Evolutionary conservation across 2,329 filamentous ascomycete genomes (phyloP), one percentile per base, ranked within the genome.

Genomic region (Alternaria gaisen): DNA sequence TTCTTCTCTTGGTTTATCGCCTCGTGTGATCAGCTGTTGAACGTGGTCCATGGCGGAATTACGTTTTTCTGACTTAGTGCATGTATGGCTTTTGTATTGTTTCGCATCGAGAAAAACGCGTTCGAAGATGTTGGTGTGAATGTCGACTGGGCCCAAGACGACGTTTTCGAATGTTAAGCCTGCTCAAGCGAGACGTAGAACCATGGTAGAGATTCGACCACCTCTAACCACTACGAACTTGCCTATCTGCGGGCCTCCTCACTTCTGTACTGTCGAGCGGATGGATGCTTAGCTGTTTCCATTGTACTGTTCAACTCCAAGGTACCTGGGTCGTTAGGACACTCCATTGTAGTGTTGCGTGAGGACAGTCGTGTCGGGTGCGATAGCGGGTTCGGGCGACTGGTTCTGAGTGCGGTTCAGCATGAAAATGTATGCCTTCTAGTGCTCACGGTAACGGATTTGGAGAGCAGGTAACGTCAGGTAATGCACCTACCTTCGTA

Each of bases 141-240:
- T 20, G 32, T 12, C 12, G 9, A 18, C 18, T 9, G 24, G 14
- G 20, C 12, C 18, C 3, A 26, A 18, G 11, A 24, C 14, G 14
- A 26, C 11, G 30, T 44, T 30, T 38, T 40, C 18, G 8, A 44
- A 10, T 40, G n/a, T 28, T 22, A 38, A 14, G 40, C 38, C 42
- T 40, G 20, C 22, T 16, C 30, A 38, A 38, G 30, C 28, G 55
- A 34, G 20, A 11, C 11, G n/a, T 28, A 16, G 28, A 14, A 53
- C 55, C 55, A 58, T 53, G 47, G 55, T 58, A 53, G 46, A 53
- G 38, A 22, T 22, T 9, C 20, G 3, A 16, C 47, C 22, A 18
- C 16, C 4, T 7, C 55, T 22, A 40, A 52, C 41, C 38, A 44
- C 4, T 4, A 26, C 18, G 22, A 26, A 6, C 26, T 16, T 30